Evolutionary conservation across 306 rosid species (phyloP).

Genomic region (Vigna nakashimae): DNA sequence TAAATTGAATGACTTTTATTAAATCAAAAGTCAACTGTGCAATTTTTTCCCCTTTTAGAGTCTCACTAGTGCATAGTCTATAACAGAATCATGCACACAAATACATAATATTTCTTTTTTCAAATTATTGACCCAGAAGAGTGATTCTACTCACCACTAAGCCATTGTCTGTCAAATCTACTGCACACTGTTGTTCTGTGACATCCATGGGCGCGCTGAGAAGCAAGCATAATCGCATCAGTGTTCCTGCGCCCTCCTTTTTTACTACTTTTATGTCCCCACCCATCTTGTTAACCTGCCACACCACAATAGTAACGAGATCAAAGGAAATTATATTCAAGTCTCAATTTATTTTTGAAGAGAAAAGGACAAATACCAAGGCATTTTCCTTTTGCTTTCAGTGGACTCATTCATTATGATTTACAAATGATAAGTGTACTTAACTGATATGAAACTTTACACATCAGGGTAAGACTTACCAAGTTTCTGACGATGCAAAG

Average conservation of each 20-base stretch:
- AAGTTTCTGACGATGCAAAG: slow-evolving; percentile 93
- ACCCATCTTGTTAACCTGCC: slow-evolving; percentile 95
- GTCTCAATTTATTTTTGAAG: slow-evolving; percentile 3
- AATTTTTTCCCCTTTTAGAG: neutral
- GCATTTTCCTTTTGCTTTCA: neutral
- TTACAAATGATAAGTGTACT: slow-evolving; percentile 32
- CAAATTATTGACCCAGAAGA: slow-evolving; percentile 29
- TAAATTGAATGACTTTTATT: too few species aligned
- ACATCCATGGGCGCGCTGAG: slow-evolving; percentile 75
- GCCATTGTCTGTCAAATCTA: slow-evolving; percentile 66
- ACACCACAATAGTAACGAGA: slow-evolving; percentile 36
- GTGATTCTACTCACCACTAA: slow-evolving; percentile 71
- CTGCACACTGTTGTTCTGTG: slow-evolving; percentile 67
- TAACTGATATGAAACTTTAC: slow-evolving; percentile 33
- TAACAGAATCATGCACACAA: neutral
- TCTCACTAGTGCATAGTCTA: neutral
- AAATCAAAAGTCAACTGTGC: neutral
- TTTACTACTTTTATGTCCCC: slow-evolving; percentile 91
- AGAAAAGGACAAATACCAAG: neutral
- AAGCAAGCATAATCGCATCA: slow-evolving; percentile 79
- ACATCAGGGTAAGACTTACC: slow-evolving; percentile 51
- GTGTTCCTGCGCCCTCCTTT: slow-evolving; percentile 88
- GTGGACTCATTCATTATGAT: slow-evolving; percentile 15
- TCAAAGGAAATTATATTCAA: slow-evolving; percentile 24
- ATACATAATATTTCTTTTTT: neutral